Base-by-base conservation (phyloP, 225 moss, liverwort and hornwort species). In the Marchantia polymorpha region DNA sequence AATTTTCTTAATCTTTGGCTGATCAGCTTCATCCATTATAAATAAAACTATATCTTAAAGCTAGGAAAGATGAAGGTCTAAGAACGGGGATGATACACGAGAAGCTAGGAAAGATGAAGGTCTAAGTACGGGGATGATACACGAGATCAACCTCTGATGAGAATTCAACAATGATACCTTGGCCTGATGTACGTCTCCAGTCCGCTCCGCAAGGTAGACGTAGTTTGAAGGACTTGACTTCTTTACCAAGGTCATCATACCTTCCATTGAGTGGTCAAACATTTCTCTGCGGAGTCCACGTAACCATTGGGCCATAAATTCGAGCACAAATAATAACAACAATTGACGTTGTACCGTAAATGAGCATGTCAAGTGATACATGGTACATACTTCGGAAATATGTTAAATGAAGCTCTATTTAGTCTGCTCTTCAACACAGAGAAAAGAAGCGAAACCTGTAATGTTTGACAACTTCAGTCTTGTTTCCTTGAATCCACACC, bases 211-310 rank as follows among this genome's bases (percentile, higher is more conserved):
- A 74, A 97, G 78, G 70, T 93, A 97, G 3, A 93, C 88, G 81
- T 92, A 97, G 75, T 85, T 76, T 69, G 94, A 93, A 69, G 91
- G 86, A 70, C 58, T 87, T 30, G 93, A 91, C 81, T 89, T 94
- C 82, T 80, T 85, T 29, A 94, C 87, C 82, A 97, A 78, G 25
- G 84, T 61, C 78, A 89, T 87, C 64, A 96, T 86, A 59, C 96
- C 96, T 80, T 94, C 96, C 94, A 97, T 97, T n/a, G 94, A 94
- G 82, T 93, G 92, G 82, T 94, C 96, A 94, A 94, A 97, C 96
- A 97, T 94, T 75, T 89, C 94, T 87, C 96, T 94, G 88, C 26
- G 10, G n/a, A 39, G 46, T n/a, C 58, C 39, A 22, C 22, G 26
- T 20, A 8, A 26, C 20, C 23, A 31, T 16, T 12, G 14, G 15